Conservation (phyloP, 2,329 filamentous ascomycete genomes). For the Trichoderma atroviride region DNA sequence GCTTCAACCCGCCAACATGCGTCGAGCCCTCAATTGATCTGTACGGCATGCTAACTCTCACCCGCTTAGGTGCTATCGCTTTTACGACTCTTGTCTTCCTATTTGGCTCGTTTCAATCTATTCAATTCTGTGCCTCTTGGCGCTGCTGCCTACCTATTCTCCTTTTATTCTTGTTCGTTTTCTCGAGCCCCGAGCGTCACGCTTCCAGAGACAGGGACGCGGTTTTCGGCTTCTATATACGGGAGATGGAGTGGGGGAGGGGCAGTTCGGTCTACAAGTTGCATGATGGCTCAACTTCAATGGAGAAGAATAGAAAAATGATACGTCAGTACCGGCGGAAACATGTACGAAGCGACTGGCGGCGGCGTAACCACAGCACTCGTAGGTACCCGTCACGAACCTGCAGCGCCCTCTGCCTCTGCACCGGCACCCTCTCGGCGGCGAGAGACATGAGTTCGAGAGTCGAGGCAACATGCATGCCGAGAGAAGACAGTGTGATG, state of each 20-base stretch:
- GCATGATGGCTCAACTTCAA: not conserved
- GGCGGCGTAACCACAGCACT: not conserved
- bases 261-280: not conserved
- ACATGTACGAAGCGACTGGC: not conserved
- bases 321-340: not conserved
- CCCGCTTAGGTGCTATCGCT: not conserved
- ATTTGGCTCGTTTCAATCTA: not conserved
- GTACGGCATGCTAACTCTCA: not conserved
- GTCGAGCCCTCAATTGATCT: not conserved
- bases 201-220: not conserved
- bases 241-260: not conserved
- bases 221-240: not conserved
- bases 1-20: constrained; percentile 4
- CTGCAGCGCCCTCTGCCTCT: not conserved
- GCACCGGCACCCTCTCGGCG: not conserved
- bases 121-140: not conserved
- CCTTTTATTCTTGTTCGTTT: not conserved
- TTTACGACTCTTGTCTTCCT: not conserved
- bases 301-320: not conserved
- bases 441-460: constrained; percentile 15
- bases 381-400: not conserved
- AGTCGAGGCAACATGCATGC: constrained; percentile 16
- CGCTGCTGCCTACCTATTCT: not conserved
- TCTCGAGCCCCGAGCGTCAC: not conserved
- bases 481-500: constrained; percentile 3